A percentile compares a stretch with the other conserved stretches of the same genome.
These are phyloP conservation scores for Emergomyces orientalis DNA, from an alignment of 2,329 filamentous ascomycete species.

Conservation along the genomic window DNA sequence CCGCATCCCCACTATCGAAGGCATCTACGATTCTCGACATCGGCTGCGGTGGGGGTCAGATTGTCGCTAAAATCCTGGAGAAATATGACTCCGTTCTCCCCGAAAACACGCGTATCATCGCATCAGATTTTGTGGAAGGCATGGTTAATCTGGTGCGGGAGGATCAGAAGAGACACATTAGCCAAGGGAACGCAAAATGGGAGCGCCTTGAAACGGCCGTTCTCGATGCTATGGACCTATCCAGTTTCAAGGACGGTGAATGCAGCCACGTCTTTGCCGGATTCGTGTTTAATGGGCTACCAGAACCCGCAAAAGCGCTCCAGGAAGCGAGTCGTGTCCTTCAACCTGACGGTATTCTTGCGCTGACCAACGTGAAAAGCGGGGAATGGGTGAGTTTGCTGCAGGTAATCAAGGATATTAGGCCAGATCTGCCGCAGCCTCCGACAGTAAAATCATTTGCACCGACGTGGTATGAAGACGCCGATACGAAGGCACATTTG, in stretches of 20 bases:
- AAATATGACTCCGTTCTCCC: neutral
- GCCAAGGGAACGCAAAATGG: neutral
- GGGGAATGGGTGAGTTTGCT: constrained; percentile 2
- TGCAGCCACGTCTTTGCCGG: constrained; percentile 4
- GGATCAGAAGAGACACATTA: neutral
- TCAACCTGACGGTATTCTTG: neutral
- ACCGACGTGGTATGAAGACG: constrained; percentile 1
- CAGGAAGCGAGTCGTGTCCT: constrained; percentile 1
- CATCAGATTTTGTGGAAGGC: constrained; percentile 5
- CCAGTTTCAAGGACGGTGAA: neutral
- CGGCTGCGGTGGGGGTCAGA: constrained; percentile 1
- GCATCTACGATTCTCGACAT: constrained; percentile 1
- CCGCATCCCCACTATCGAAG: neutral
- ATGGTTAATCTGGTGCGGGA: neutral
- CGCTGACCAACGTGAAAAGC: neutral
- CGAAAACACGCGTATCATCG: neutral
- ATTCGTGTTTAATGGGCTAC: neutral
- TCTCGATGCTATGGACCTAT: constrained; percentile 2
- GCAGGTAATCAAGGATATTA: neutral
- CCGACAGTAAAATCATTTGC: neutral
- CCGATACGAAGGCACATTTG: neutral
- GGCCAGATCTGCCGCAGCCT: neutral
- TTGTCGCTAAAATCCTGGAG: neutral
- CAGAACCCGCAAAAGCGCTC: neutral
- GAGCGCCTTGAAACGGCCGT: neutral